Evolutionary conservation across 352 stramenopile species (phyloP).

Genomic region (Pythium scleroteichum): DNA sequence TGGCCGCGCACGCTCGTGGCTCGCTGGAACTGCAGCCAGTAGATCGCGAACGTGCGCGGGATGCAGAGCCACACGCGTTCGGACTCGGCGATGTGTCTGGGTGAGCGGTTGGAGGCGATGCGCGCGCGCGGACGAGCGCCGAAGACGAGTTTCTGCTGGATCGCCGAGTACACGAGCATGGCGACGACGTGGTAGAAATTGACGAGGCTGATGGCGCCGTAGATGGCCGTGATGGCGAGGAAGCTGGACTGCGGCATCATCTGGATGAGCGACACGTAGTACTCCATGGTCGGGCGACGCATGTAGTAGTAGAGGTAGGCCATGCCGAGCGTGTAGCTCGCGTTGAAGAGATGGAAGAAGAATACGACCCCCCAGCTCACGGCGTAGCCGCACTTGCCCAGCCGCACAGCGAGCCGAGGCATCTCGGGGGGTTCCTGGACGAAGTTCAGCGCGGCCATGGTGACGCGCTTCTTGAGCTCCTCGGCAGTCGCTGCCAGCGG

Average conservation of each 20-base stretch:
- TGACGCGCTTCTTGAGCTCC: neutral
- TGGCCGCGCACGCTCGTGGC: conserved; percentile 28
- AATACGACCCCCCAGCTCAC: conserved; percentile 20
- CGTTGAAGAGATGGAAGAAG: conserved; percentile 30
- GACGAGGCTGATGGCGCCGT: conserved; percentile 17
- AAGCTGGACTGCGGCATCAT: conserved; percentile 20
- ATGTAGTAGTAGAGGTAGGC: conserved; percentile 24
- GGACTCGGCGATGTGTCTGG: too few species aligned
- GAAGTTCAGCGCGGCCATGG: neutral
- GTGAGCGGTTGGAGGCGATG: neutral
- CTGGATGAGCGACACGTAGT: conserved; percentile 18
- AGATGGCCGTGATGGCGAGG: conserved; percentile 11
- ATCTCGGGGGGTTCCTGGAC: neutral
- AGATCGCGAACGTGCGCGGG: neutral
- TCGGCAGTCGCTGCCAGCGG: neutral
- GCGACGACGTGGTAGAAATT: conserved; percentile 18
- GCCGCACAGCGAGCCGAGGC: conserved; percentile 11
- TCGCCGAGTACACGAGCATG: conserved; percentile 19
- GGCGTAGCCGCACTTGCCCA: conserved; percentile 2
- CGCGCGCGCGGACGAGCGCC: neutral
- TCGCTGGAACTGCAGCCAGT: neutral
- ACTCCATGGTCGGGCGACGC: conserved; percentile 15
- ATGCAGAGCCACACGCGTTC: conserved; percentile 3
- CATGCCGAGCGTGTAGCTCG: conserved; percentile 18
- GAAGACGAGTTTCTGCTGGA: conserved; percentile 15